Evolutionary conservation across 1,284 basidiomycete genomes (phyloP), one percentile per base, ranked within the genome.

Genomic region (Lignosus rhinocerotis): DNA sequence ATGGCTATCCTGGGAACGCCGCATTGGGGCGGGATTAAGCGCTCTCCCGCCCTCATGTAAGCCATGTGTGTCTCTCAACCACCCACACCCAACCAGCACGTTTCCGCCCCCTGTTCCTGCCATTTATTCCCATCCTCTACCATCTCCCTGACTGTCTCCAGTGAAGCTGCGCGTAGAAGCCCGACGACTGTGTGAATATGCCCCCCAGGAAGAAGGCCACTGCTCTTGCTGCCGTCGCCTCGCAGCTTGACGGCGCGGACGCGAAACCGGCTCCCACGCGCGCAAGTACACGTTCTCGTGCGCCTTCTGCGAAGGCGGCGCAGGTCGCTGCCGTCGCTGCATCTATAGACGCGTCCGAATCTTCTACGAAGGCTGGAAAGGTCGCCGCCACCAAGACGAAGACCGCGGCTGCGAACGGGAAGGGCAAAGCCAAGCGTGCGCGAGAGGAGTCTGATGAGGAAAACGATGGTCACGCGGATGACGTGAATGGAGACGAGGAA

Each of bases 171-270:
- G n/a, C 53, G 32, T 49, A 31, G 46, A 25, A 53, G 51, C 32
- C 48, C 51, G 17, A 4, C 25, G 25, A 25, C 2, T 25, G 25
- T 25, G 25, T 41, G 16, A 36, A 46, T 7, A 74, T 73, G 73
- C 70, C 73, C 36, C 71, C 72, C 10, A 61, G 72, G 44, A 75
- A 72, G 69, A 75, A 73, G 61, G 53, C 65, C 25, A 25, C 25
- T 25, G 25, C 25, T 25, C 25, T 25, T 32, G 48, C 62, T 11
- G 33, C 64, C 55, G 50, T 58, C 59, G 53, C 57, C 25, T 32
- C 25, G 25, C 25, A 25, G 25, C 25, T 60, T 32, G 54, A 67
- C 62, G 50, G 34, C 44, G 45, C 53, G 10, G 30, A 61, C 34
- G 63, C 48, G 55, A 58, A 55, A 25, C 30, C 57, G 2, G 55